Percentiles rank a stretch among this genome's conserved stretches.
Conservation (phyloP, 495 filamentous ascomycete genomes). For the Cairneyella variabilis region DNA sequence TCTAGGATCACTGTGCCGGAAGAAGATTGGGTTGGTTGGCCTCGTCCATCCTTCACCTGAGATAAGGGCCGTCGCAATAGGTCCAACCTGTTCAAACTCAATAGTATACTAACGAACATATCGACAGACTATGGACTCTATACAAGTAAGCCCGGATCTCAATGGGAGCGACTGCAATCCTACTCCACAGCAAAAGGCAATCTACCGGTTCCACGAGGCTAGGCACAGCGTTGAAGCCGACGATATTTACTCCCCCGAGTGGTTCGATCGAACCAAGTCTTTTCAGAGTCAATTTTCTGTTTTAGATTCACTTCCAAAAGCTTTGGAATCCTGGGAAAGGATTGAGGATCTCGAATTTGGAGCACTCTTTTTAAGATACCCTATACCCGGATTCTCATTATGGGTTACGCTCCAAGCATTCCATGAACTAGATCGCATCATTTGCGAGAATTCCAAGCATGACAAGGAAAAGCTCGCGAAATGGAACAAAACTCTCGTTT, state of each 20-base stretch:
- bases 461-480: background rate
- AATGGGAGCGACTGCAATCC: slow-evolving; percentile 2
- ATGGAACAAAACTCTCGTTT: slow-evolving; percentile 3
- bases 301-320: background rate
- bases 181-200: slow-evolving; percentile 2
- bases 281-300: background rate
- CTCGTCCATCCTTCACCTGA: too few species aligned
- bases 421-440: background rate
- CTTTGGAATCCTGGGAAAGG: background rate
- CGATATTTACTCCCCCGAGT: slow-evolving; percentile 6
- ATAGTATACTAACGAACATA: too few species aligned
- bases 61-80: too few species aligned
- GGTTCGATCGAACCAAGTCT: background rate
- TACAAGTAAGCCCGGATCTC: background rate
- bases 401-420: slow-evolving; percentile 5
- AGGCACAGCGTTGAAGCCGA: slow-evolving; percentile 2
- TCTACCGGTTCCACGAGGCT: slow-evolving; percentile 4
- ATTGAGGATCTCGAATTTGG: slow-evolving; percentile 6
- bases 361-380: background rate
- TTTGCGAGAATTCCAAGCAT: background rate
- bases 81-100: too few species aligned
- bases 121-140: background rate
- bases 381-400: slow-evolving; percentile 5
- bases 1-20: too few species aligned
- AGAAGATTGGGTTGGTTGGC: too few species aligned